Conservation (phyloP, 176 grass and related monocot species). For the Poa annua region DNA sequence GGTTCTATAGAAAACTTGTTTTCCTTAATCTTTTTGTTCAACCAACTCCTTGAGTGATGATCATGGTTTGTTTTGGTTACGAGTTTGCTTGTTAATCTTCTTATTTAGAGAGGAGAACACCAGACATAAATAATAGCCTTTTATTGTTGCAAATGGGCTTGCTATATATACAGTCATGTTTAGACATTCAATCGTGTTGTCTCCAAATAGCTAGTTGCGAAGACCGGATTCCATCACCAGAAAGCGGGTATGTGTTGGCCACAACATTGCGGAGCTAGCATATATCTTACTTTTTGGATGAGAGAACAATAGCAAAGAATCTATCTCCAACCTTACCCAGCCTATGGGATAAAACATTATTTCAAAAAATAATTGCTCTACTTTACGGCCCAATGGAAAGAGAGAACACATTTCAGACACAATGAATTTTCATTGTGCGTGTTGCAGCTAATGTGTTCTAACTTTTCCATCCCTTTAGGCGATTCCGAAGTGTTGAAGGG, state of each 20-base stretch:
- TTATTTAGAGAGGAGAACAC: neutral
- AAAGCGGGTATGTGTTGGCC: conserved; percentile 30
- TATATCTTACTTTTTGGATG: conserved; percentile 51
- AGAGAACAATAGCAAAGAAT: conserved; percentile 43
- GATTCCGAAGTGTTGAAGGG: conserved; percentile 6
- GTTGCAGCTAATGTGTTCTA: conserved; percentile 18
- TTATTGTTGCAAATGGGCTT: neutral
- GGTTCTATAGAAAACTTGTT: neutral
- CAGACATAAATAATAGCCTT: neutral
- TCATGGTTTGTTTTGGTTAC: neutral
- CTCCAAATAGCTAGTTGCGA: conserved; percentile 45
- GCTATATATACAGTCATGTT: conserved; percentile 20
- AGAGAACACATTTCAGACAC: neutral
- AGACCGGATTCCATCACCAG: conserved; percentile 46
- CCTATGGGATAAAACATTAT: neutral
- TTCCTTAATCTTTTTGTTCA: neutral
- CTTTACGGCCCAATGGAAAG: neutral
- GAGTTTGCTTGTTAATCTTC: no score
- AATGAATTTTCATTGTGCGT: conserved; percentile 5
- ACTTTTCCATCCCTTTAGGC: neutral
- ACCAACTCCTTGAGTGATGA: neutral
- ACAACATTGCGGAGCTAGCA: conserved; percentile 30
- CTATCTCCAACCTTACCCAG: conserved; percentile 43
- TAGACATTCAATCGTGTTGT: conserved; percentile 23
- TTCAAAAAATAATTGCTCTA: neutral